A percentile compares a stretch with the other conserved stretches of the same genome.
Conservation (phyloP, 768 basidiomycete genomes). For the Fomitopsis pulvina region DNA sequence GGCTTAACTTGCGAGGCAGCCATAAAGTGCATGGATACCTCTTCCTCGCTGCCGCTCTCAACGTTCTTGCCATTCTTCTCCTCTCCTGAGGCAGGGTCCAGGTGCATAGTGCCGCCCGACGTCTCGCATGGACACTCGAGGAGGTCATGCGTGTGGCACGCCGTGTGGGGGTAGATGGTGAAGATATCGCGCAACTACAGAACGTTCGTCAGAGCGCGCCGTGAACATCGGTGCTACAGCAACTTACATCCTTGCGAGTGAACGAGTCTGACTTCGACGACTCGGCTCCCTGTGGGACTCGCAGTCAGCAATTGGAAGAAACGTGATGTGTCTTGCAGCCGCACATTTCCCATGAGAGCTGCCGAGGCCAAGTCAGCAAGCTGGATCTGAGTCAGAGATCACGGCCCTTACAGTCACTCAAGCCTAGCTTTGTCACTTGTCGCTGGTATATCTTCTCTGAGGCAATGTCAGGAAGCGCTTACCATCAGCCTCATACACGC, state of each 20-base stretch:
- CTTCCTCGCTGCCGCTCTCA: constrained; percentile 22
- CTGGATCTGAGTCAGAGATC: constrained; percentile 14
- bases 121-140: constrained; percentile 69
- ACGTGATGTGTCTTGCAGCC: constrained; percentile 4
- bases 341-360: constrained; percentile 72
- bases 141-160: constrained; percentile 90
- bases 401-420: constrained; percentile 68
- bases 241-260: constrained; percentile 72
- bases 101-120: not conserved
- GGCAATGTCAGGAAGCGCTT: not conserved
- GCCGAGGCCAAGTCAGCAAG: constrained; percentile 6
- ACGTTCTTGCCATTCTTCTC: constrained; percentile 4
- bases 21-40: constrained; percentile 43
- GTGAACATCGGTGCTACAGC: constrained; percentile 1
- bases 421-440: constrained; percentile 88
- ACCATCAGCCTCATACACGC: constrained; percentile 16
- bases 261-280: constrained; percentile 79
- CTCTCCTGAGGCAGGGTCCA: not conserved
- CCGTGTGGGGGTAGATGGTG: constrained; percentile 70
- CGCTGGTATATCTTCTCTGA: constrained; percentile 89
- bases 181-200: constrained; percentile 86
- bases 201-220: constrained; percentile 6
- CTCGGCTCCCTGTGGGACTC: constrained; percentile 30
- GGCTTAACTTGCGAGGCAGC: constrained; percentile 56
- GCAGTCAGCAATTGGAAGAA: not conserved